phyloP scores from a whole-genome alignment of 805 yeast species.

The Monosporozyma yasuniensis region DNA sequence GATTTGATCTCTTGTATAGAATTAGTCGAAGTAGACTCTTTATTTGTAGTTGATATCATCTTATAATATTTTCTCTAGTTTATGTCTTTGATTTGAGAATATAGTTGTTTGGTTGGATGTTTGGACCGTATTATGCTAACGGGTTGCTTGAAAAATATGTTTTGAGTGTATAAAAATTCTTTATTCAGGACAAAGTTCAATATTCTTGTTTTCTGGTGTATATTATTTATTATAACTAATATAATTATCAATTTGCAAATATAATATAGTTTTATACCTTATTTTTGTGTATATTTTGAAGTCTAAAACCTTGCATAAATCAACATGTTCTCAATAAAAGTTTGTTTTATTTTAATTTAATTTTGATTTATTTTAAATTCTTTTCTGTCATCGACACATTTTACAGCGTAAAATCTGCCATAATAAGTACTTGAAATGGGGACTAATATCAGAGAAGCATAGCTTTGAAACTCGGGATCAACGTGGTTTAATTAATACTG shows the following conservation, averaged over 20 bases:
- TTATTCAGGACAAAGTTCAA: background rate
- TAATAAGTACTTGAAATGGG: no score
- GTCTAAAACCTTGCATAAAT: background rate
- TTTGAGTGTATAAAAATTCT: background rate
- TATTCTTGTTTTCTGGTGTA: background rate
- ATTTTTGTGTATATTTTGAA: background rate
- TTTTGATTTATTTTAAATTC: background rate
- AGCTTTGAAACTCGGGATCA: no score
- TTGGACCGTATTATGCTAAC: background rate
- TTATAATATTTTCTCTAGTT: no score
- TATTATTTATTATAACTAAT: background rate
- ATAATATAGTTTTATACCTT: background rate
- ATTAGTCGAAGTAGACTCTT: background rate
- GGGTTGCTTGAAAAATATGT: background rate
- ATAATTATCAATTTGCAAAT: background rate
- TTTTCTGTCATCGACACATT: background rate
- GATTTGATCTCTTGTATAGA: conserved; percentile 1
- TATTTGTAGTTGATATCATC: background rate
- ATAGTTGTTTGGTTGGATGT: background rate
- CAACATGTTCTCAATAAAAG: background rate
- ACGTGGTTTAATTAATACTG: no score
- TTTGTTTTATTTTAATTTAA: background rate
- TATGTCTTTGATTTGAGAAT: background rate
- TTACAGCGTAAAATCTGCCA: no score
- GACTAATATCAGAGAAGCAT: no score